A percentile compares a stretch with the other conserved stretches of the same genome.
phyloP scores from a whole-genome alignment of 257 asterid genomes.

The Solanum appendiculatum region DNA sequence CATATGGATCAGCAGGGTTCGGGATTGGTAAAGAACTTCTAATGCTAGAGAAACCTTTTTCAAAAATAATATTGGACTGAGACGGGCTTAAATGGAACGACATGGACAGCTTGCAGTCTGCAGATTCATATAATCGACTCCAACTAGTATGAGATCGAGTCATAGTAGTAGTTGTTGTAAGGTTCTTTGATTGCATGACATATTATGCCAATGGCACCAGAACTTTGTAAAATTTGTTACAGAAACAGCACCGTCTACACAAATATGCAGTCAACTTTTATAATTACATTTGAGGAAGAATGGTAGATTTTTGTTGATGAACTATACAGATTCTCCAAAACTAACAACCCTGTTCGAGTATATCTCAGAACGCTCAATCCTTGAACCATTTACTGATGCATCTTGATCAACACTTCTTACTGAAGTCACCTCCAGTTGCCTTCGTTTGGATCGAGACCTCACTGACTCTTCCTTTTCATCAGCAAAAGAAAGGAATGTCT shows the following conservation, averaged over 20 bases:
- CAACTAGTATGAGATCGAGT: neutral
- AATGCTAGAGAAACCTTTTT: neutral
- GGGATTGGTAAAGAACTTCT: neutral
- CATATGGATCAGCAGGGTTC: neutral
- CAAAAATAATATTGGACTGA: neutral
- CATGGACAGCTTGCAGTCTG: neutral
- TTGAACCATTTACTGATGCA: slow-evolving; percentile 3
- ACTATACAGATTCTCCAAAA: slow-evolving; percentile 1
- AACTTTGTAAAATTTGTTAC: neutral
- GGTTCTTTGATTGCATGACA: neutral
- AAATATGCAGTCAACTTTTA: neutral
- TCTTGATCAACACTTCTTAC: neutral
- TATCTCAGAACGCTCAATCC: slow-evolving; percentile 3
- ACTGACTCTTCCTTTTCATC: slow-evolving; percentile 39
- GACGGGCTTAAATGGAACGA: neutral
- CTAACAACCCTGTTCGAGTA: neutral
- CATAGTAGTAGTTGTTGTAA: neutral
- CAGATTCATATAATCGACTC: neutral
- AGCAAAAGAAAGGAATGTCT: slow-evolving; percentile 38
- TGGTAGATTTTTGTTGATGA: neutral
- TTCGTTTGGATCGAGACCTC: slow-evolving; percentile 18
- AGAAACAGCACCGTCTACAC: neutral
- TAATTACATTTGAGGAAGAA: neutral
- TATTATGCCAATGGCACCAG: neutral
- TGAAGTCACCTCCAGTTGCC: slow-evolving; percentile 18